Base-by-base conservation (phyloP, 129 eudicot species). In the Saposhnikovia divaricata region DNA sequence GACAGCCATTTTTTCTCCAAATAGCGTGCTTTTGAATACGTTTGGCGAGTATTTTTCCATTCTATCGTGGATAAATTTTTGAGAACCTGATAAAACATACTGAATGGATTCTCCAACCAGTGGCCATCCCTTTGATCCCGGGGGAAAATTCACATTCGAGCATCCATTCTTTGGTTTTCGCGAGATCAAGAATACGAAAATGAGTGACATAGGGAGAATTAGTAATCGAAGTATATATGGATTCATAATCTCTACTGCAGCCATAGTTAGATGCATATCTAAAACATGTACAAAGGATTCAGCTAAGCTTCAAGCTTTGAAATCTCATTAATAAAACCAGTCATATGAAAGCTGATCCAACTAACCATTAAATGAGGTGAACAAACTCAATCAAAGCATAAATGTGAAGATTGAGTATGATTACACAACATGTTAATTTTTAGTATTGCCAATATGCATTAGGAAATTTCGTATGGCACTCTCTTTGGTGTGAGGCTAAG, bases 121-220 rank as follows among this genome's bases (percentile, higher is more conserved):
- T 8, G 88, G 88, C 80, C 73, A 79, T 19, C 88, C 88, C 19
- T 11, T 61, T 21, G 85, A 27, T 69, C 88, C 88, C 1, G 81
- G 88, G 7, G 83, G 88, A 4, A 15, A 9, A 1, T 66, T 66
- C 4, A 63, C 80, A 74, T 80, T 84, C n/a, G 82, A 72, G 77
- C 51, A n/a, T 48, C 50, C n/a, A 69, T 72, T 50, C n/a, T 28
- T 12, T 23, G 65, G 40, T 76, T 81, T 81, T 15, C 78, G 75
- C 4, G 16, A 44, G 75, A 78, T 43, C n/a, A 77, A 78, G 50
- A 83, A 40, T 23, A 74, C 42, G 1, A 75, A 40, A 48, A 53
- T 13, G 66, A 57, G 66, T 57, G 66, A 57, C 10, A 77, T 7
- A 0, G 80, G 83, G 2, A 74, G 28, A 25, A 79, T 48, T 0